Conservation (phyloP, 139 green algal species). For the Coelastrella sp. region DNA sequence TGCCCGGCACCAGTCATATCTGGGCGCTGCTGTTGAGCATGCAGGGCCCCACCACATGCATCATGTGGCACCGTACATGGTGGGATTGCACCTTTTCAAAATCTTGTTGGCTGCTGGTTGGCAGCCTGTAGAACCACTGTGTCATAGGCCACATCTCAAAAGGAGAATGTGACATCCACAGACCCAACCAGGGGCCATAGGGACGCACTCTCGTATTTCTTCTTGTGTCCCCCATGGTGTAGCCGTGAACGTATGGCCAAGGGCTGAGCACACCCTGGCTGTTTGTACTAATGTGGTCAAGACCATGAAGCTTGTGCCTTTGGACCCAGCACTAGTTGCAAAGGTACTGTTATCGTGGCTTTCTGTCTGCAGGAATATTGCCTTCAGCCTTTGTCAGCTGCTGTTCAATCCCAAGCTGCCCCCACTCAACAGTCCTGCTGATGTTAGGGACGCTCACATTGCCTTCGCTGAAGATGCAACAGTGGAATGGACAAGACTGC, state of each 20-base stretch:
- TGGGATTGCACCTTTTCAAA: too few species aligned
- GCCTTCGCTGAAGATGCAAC: constrained; percentile 15
- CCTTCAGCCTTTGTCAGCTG: constrained; percentile 6
- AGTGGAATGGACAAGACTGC: not conserved
- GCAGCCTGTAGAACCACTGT: too few species aligned
- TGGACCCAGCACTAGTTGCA: not conserved
- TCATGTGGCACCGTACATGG: not conserved
- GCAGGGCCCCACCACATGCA: too few species aligned
- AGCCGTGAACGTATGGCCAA: not conserved
- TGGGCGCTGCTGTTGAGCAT: not conserved
- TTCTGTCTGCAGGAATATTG: not conserved
- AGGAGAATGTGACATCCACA: not conserved
- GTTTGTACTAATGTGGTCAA: not conserved
- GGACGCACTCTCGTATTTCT: not conserved
- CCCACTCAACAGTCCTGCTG: not conserved
- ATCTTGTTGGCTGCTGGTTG: too few species aligned
- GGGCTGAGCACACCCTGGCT: not conserved
- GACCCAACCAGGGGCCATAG: not conserved
- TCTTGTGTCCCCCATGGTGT: not conserved
- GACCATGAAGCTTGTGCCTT: not conserved
- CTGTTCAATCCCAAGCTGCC: constrained; percentile 24
- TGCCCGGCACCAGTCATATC: too few species aligned
- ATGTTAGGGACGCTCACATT: constrained; percentile 15
- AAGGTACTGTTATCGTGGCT: not conserved
- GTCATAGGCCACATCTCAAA: too few species aligned